Evolutionary conservation across 345 rosid genomes (phyloP).

Genomic region (Cardamine resedifolia): DNA sequence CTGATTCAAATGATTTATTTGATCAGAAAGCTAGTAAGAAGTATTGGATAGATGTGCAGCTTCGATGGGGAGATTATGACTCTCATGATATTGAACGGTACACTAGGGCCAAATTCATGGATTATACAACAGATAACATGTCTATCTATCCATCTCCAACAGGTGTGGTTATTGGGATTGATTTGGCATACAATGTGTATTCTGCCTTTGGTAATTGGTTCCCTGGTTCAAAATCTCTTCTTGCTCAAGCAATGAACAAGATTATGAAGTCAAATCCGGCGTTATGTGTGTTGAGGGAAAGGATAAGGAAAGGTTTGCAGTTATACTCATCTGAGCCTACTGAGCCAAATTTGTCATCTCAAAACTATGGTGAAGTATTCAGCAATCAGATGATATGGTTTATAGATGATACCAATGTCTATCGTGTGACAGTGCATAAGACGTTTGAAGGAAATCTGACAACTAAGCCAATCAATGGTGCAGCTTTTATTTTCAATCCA

Average conservation of each 20-base stretch:
- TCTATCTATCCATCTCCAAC: conserved; percentile 99
- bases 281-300: conserved; percentile 88
- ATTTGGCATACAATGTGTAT: conserved; percentile 96
- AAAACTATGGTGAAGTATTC: conserved; percentile 96
- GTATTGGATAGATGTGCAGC: conserved; percentile 98
- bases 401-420: conserved; percentile 97
- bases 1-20: conserved; percentile 95
- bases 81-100: conserved; percentile 98
- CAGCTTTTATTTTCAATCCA: conserved; percentile 90
- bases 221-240: conserved; percentile 94
- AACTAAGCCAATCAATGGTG: conserved; percentile 97
- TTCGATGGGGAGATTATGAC: conserved; percentile 99
- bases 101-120: conserved; percentile 98
- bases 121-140: conserved; percentile 97
- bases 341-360: conserved; percentile 94
- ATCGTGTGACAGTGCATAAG: conserved; percentile 97
- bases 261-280: conserved; percentile 99
- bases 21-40: conserved; percentile 98
- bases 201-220: conserved; percentile 99
- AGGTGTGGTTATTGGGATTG: conserved; percentile 99
- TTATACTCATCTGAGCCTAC: conserved; percentile 98
- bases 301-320: conserved; percentile 98
- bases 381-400: conserved; percentile 99
- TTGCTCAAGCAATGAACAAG: conserved; percentile 99
- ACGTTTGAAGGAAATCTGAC: conserved; percentile 99